phyloP scores from a whole-genome alignment of 2,329 filamentous ascomycete genomes.

The Calonectria honghensis region DNA sequence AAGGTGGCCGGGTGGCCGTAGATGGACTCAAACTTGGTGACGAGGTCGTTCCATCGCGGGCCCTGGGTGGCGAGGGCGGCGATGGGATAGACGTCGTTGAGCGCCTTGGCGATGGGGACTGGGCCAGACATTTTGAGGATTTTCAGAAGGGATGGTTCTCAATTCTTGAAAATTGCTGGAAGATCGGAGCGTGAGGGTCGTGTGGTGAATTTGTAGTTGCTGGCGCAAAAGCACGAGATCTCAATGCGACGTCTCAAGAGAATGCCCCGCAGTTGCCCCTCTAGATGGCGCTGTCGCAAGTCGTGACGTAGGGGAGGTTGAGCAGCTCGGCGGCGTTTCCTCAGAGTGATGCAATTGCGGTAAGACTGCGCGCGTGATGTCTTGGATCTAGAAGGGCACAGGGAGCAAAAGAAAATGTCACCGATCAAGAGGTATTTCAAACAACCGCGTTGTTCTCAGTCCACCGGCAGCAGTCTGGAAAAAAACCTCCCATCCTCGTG shows the following conservation, averaged over 20 bases:
- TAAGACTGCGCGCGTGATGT: neutral
- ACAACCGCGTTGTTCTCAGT: conserved; percentile 24
- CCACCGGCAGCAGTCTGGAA: conserved; percentile 15
- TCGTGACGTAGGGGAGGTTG: conserved; percentile 16
- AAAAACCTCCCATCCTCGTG: conserved; percentile 28
- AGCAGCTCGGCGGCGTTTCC: neutral
- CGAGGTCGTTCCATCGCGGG: conserved; percentile 84
- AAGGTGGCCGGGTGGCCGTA: conserved; percentile 86
- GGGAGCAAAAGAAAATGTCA: conserved; percentile 5
- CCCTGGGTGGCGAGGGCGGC: conserved; percentile 81
- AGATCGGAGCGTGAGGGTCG: neutral
- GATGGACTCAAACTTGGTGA: conserved; percentile 80
- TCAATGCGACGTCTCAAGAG: conserved; percentile 47
- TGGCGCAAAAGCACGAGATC: conserved; percentile 42
- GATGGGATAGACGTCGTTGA: conserved; percentile 89
- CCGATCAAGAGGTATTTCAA: conserved; percentile 6
- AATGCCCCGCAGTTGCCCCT: conserved; percentile 53
- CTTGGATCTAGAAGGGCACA: neutral
- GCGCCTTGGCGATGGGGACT: conserved; percentile 84
- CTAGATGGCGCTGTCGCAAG: conserved; percentile 45
- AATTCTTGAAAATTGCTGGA: neutral
- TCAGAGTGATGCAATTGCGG: conserved; percentile 19
- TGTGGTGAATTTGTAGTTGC: conserved; percentile 38
- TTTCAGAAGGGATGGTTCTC: neutral
- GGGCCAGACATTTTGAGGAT: conserved; percentile 67